Evolutionary conservation across 805 yeast genomes (phyloP).

Genomic region (Metschnikowia peoriensis): DNA sequence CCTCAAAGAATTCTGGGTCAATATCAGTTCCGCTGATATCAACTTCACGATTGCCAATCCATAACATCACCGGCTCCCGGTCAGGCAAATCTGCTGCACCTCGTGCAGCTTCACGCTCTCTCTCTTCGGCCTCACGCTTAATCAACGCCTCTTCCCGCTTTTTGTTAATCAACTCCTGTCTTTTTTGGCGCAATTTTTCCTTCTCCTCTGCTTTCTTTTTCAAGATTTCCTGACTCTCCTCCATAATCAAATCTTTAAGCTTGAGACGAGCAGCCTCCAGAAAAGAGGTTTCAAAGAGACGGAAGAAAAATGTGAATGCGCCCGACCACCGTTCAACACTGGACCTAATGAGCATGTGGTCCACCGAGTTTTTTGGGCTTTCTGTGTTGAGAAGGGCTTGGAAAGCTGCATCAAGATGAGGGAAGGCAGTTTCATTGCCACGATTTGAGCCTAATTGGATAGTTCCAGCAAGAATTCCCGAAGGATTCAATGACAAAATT

Average conservation of each 20-base stretch:
- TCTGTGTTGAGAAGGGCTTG: slow-evolving; percentile 18
- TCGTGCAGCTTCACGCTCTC: slow-evolving; percentile 15
- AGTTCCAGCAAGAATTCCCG: slow-evolving; percentile 6
- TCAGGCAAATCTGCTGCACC: neutral
- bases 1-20: slow-evolving; percentile 87
- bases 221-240: slow-evolving; percentile 44
- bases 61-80: slow-evolving; percentile 59
- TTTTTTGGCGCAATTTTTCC: slow-evolving; percentile 23
- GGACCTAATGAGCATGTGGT: slow-evolving; percentile 36
- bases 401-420: slow-evolving; percentile 27
- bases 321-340: slow-evolving; percentile 72
- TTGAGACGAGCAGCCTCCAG: slow-evolving; percentile 3
- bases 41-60: slow-evolving; percentile 73
- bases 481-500: slow-evolving; percentile 10
- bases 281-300: slow-evolving; percentile 1
- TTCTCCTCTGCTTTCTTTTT: slow-evolving; percentile 28
- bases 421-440: slow-evolving; percentile 6
- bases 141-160: slow-evolving; percentile 29
- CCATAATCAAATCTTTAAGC: slow-evolving; percentile 38
- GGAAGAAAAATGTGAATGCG: slow-evolving; percentile 30
- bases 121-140: slow-evolving; percentile 28
- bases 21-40: slow-evolving; percentile 89
- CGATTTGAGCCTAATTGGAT: slow-evolving; percentile 3
- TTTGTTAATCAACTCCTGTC: slow-evolving; percentile 31
- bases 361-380: slow-evolving; percentile 11